phyloP scores from a whole-genome alignment of 805 yeast species.

The Hanseniaspora lindneri region DNA sequence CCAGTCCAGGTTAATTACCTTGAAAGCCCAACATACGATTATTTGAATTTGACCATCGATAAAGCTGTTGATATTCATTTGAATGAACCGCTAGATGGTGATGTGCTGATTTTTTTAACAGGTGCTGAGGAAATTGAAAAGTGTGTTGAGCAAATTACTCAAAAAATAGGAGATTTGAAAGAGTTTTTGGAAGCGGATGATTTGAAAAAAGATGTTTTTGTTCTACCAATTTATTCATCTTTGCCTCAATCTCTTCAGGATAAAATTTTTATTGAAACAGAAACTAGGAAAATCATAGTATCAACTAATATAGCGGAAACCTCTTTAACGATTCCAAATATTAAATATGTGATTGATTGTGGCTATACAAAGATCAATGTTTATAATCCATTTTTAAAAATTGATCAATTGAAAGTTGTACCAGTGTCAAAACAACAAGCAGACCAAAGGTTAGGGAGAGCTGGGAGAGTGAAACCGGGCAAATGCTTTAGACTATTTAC shows the following conservation, averaged over 20 bases:
- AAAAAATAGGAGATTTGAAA: constrained; percentile 42
- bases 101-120: constrained; percentile 67
- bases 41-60: constrained; percentile 70
- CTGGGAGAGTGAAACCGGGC: constrained; percentile 96
- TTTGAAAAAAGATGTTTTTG: constrained; percentile 50
- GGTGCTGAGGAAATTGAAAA: constrained; percentile 96
- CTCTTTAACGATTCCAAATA: constrained; percentile 89
- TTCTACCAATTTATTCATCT: constrained; percentile 83
- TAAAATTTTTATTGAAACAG: constrained; percentile 74
- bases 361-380: constrained; percentile 88
- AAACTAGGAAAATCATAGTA: constrained; percentile 74
- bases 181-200: constrained; percentile 37
- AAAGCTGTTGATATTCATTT: constrained; percentile 78
- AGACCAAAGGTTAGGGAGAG: constrained; percentile 89
- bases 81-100: constrained; percentile 60
- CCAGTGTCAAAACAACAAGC: constrained; percentile 95
- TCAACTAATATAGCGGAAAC: constrained; percentile 98
- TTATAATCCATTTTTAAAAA: constrained; percentile 76
- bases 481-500: constrained; percentile 87
- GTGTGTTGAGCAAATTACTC: constrained; percentile 60
- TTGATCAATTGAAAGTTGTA: constrained; percentile 72
- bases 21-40: constrained; percentile 74
- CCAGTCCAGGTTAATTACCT: constrained; percentile 81
- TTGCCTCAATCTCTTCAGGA: constrained; percentile 85
- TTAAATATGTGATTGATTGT: constrained; percentile 82